A percentile compares a stretch with the other conserved stretches of the same genome.
These are phyloP conservation scores for Phytophthora niederhauseri DNA, from an alignment of 352 stramenopile genomes.

Conservation along the genomic window DNA sequence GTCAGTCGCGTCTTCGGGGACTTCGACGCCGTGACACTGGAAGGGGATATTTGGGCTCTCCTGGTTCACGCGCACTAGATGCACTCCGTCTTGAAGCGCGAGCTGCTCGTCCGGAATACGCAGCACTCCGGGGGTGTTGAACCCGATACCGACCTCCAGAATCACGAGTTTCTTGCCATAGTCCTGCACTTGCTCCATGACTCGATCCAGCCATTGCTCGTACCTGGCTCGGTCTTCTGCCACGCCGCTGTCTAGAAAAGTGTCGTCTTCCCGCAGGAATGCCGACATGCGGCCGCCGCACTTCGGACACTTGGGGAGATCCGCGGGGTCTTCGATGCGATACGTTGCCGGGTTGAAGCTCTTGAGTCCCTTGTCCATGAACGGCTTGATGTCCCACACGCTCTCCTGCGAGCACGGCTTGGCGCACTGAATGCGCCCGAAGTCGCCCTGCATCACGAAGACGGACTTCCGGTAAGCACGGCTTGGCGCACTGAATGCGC, in stretches of 20 bases:
- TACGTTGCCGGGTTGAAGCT: constrained; percentile 63
- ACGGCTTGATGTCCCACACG: constrained; percentile 54
- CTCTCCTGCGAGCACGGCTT: constrained; percentile 48
- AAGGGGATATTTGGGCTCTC: constrained; percentile 45
- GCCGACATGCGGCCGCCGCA: constrained; percentile 58
- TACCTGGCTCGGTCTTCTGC: constrained; percentile 40
- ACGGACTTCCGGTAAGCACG: too few relatives aligned
- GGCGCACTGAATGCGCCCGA: constrained; percentile 63
- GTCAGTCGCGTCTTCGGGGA: constrained; percentile 49
- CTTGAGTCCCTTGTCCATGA: constrained; percentile 56
- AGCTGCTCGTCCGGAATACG: constrained; percentile 62
- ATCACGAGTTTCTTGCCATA: constrained; percentile 67
- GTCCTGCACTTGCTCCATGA: constrained; percentile 37
- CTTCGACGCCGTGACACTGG: constrained; percentile 51
- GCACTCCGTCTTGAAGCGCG: constrained; percentile 43
- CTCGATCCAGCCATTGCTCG: constrained; percentile 46
- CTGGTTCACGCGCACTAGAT: constrained; percentile 65
- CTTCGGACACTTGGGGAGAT: constrained; percentile 55
- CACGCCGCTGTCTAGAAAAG: constrained; percentile 56
- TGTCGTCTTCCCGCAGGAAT: constrained; percentile 51
- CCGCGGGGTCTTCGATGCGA: constrained; percentile 52
- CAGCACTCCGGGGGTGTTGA: constrained; percentile 73
- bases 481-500: constrained; percentile 54
- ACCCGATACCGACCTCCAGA: constrained; percentile 70
- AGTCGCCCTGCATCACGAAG: constrained; percentile 65